These are phyloP conservation scores for Hydrangea macrophylla DNA, from an alignment of 148 eudicot genomes.

Conservation along the genomic window DNA sequence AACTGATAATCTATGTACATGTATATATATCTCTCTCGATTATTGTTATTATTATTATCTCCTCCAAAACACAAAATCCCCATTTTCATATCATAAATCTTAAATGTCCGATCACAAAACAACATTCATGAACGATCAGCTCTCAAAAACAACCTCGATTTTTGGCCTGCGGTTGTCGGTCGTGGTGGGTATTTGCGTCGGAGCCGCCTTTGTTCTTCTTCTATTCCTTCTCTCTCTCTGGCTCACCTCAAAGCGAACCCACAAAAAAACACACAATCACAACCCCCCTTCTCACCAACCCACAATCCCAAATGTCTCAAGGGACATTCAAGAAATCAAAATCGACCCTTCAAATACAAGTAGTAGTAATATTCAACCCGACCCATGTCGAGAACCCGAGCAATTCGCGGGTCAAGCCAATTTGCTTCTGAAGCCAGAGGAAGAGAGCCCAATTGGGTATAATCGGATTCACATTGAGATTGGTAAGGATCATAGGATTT, in stretches of 20 bases:
- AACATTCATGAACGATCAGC: slow-evolving; percentile 40
- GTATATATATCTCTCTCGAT: too few relatives aligned
- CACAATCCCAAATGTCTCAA: slow-evolving; percentile 5
- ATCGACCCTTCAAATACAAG: slow-evolving; percentile 8
- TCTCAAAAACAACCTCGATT: slow-evolving; percentile 44
- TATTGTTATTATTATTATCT: too few relatives aligned
- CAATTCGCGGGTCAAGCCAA: slow-evolving; percentile 17
- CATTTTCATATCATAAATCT: not conserved
- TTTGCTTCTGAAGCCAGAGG: slow-evolving; percentile 16
- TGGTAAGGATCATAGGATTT: slow-evolving; percentile 24
- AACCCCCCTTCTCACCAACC: not conserved
- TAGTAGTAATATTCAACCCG: not conserved
- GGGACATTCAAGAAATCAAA: slow-evolving; percentile 13
- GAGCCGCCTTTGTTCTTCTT: slow-evolving; percentile 43
- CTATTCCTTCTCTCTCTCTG: slow-evolving; percentile 52
- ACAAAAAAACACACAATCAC: not conserved
- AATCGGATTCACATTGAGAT: slow-evolving; percentile 32
- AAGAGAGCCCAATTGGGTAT: slow-evolving; percentile 26
- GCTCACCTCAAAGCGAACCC: slow-evolving; percentile 37
- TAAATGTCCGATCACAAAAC: slow-evolving; percentile 5
- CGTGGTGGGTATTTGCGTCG: slow-evolving; percentile 40
- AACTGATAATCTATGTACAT: not conserved
- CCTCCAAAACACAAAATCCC: not conserved
- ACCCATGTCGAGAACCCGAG: slow-evolving; percentile 20
- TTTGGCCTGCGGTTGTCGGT: slow-evolving; percentile 54